Conservation (phyloP, 805 yeast genomes). For the Candida ponderosae region DNA sequence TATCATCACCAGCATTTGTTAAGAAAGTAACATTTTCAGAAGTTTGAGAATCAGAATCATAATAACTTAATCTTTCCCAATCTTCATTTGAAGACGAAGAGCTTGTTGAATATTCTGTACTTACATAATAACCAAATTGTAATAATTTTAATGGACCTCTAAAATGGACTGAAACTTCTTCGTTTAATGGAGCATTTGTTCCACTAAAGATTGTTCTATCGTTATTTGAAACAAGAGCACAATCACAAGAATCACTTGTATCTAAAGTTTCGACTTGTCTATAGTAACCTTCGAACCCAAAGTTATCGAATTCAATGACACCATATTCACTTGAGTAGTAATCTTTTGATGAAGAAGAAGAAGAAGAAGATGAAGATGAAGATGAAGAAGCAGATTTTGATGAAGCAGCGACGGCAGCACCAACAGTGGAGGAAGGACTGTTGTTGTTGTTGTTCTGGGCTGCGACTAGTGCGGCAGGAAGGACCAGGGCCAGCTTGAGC, state of each 20-base stretch:
- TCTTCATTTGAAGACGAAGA: conserved; percentile 24
- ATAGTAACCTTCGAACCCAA: conserved; percentile 50
- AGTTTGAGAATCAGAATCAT: conserved; percentile 38
- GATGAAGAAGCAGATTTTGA: conserved; percentile 1
- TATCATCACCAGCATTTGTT: conserved; percentile 51
- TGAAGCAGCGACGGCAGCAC: conserved; percentile 3
- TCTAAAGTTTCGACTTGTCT: conserved; percentile 36
- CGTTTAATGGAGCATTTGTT: conserved; percentile 55
- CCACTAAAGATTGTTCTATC: conserved; percentile 43
- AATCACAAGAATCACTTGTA: conserved; percentile 32
- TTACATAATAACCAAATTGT: conserved; percentile 55
- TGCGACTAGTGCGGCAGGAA: neutral
- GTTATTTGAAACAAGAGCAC: conserved; percentile 36
- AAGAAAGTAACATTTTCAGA: conserved; percentile 62
- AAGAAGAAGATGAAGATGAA: conserved; percentile 1
- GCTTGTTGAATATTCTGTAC: conserved; percentile 26
- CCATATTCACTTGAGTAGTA: conserved; percentile 20
- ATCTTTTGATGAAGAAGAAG: conserved; percentile 4
- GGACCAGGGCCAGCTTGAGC: neutral
- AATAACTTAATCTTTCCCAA: conserved; percentile 58
- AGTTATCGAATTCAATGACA: conserved; percentile 40
- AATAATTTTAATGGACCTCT: conserved; percentile 64
- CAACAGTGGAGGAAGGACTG: neutral
- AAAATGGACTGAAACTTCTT: conserved; percentile 67
- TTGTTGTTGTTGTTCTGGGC: neutral